Percentiles rank a stretch among this genome's conserved stretches.
Evolutionary conservation across 768 basidiomycete genomes (phyloP).

Genomic region (Trametopsis cervina): DNA sequence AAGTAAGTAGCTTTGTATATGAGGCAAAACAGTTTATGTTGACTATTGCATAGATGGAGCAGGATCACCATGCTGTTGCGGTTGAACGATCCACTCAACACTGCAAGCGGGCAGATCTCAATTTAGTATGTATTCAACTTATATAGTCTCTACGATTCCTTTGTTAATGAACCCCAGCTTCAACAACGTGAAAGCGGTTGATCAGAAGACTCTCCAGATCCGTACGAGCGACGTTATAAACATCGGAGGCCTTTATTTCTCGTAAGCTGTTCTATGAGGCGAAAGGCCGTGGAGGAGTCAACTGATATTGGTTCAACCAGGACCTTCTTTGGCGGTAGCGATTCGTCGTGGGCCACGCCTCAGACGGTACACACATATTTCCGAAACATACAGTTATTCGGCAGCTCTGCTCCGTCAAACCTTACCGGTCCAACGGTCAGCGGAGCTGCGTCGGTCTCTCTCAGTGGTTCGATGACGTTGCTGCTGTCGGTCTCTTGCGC

Average conservation of each 20-base stretch:
- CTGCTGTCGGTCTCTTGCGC: neutral
- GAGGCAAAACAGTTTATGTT: too few species aligned
- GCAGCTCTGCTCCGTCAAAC: slow-evolving; percentile 42
- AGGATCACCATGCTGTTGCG: slow-evolving; percentile 69
- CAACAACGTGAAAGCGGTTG: slow-evolving; percentile 59
- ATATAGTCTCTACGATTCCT: neutral
- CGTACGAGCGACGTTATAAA: slow-evolving; percentile 45
- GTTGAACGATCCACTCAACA: slow-evolving; percentile 59
- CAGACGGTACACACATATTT: slow-evolving; percentile 65
- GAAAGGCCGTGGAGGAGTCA: too few species aligned
- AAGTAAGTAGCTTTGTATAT: slow-evolving; percentile 38
- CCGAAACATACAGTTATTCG: slow-evolving; percentile 67
- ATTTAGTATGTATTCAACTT: slow-evolving; percentile 48
- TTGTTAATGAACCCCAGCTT: slow-evolving; percentile 36
- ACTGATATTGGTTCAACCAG: too few species aligned
- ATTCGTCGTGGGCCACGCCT: slow-evolving; percentile 67
- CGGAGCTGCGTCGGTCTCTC: slow-evolving; percentile 5
- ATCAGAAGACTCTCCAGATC: slow-evolving; percentile 57
- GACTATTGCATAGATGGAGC: slow-evolving; percentile 47
- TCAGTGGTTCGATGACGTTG: slow-evolving; percentile 1
- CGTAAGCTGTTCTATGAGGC: slow-evolving; percentile 40
- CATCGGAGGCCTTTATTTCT: slow-evolving; percentile 72
- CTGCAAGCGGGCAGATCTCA: slow-evolving; percentile 68
- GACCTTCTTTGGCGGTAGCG: slow-evolving; percentile 79
- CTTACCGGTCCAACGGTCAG: slow-evolving; percentile 20